Evolutionary conservation across 2,329 filamentous ascomycete species (phyloP).

Genomic region (Samsoniella hepiali): DNA sequence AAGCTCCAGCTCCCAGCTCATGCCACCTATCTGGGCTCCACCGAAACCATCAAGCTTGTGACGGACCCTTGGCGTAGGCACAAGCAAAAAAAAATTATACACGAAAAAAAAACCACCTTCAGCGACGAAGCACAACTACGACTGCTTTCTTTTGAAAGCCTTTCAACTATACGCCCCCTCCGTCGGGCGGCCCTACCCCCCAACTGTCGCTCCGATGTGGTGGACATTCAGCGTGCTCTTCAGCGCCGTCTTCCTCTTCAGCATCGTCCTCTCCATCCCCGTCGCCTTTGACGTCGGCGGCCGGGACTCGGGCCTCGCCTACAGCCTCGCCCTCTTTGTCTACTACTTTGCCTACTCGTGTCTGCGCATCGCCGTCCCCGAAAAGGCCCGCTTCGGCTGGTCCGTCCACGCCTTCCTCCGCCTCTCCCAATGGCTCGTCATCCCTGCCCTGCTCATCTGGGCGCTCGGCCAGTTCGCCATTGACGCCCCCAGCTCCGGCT

Average conservation of each 20-base stretch:
- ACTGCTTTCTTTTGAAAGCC: not conserved
- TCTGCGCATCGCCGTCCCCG: conserved; percentile 77
- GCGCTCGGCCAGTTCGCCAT: conserved; percentile 92
- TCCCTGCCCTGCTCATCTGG: conserved; percentile 89
- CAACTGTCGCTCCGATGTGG: conserved; percentile 61
- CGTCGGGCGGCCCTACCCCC: conserved; percentile 16
- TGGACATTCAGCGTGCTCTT: conserved; percentile 75
- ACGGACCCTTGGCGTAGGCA: conserved; percentile 14
- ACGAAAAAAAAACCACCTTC: not conserved
- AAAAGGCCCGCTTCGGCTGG: conserved; percentile 70
- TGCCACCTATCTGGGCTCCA: conserved; percentile 6
- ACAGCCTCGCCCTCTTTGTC: conserved; percentile 80
- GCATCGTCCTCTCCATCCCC: conserved; percentile 92
- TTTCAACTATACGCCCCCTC: not conserved
- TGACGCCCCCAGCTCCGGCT: conserved; percentile 72
- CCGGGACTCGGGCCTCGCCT: conserved; percentile 87
- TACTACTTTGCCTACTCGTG: conserved; percentile 90
- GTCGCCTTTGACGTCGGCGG: conserved; percentile 98
- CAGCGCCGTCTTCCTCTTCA: conserved; percentile 80
- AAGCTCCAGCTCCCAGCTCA: not conserved
- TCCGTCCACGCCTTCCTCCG: conserved; percentile 66
- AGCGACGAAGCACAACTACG: conserved; percentile 9
- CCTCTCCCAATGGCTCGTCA: conserved; percentile 79
- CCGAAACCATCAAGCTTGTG: conserved; percentile 13
- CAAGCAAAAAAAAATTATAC: conserved; percentile 6